phyloP scores from a whole-genome alignment of 805 yeast genomes.

The Kluyveromyces wickerhamii region DNA sequence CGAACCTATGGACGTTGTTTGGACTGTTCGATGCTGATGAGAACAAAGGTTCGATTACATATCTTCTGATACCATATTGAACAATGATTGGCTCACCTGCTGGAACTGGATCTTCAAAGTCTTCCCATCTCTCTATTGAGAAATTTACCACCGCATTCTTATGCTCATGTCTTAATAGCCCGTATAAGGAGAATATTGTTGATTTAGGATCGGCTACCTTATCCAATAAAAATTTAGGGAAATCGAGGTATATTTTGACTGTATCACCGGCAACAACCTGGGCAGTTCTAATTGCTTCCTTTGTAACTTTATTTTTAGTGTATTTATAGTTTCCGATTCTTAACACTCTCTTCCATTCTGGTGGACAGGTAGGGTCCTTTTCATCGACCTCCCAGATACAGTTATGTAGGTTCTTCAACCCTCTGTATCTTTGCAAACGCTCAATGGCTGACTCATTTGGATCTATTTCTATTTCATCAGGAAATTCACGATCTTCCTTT shows the following conservation, averaged over 20 bases:
- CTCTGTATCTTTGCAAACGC: slow-evolving; percentile 71
- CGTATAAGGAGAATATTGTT: slow-evolving; percentile 57
- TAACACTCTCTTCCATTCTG: slow-evolving; percentile 66
- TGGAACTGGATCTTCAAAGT: slow-evolving; percentile 75
- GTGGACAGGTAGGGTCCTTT: slow-evolving; percentile 64
- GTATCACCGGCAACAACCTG: slow-evolving; percentile 55
- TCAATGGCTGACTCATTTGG: slow-evolving; percentile 73
- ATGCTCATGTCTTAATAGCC: slow-evolving; percentile 78
- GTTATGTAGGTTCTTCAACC: slow-evolving; percentile 71
- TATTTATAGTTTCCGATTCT: slow-evolving; percentile 72
- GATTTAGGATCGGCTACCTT: slow-evolving; percentile 37
- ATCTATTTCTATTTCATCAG: slow-evolving; percentile 84
- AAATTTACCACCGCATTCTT: slow-evolving; percentile 77
- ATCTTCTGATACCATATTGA: slow-evolving; percentile 91
- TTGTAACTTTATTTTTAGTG: slow-evolving; percentile 58
- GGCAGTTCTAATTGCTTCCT: slow-evolving; percentile 43
- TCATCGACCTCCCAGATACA: slow-evolving; percentile 88
- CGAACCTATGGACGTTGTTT: slow-evolving; percentile 82
- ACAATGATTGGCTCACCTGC: slow-evolving; percentile 75
- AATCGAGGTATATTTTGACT: slow-evolving; percentile 50
- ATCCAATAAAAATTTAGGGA: slow-evolving; percentile 42
- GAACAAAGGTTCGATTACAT: slow-evolving; percentile 72
- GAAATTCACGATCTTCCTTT: slow-evolving; percentile 83
- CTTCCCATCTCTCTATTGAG: slow-evolving; percentile 82
- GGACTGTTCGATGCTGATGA: slow-evolving; percentile 69